phyloP scores from a whole-genome alignment of 129 eudicot genomes.

The Mikania micrantha region DNA sequence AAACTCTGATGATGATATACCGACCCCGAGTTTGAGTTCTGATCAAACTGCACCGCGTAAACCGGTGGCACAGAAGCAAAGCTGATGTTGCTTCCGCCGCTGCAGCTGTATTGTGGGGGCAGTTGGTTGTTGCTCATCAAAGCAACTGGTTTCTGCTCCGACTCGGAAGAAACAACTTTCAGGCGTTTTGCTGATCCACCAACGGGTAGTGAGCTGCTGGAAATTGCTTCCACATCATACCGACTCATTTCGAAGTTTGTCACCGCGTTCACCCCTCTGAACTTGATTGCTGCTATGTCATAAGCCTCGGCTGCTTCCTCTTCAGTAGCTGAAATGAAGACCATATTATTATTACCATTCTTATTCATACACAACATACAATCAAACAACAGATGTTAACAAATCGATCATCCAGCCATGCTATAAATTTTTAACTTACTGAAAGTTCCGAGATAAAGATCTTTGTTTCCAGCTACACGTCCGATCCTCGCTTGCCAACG shows the following conservation, averaged over 20 bases:
- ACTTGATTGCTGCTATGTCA: constrained; percentile 99
- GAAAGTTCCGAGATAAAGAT: constrained; percentile 87
- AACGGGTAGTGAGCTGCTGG: constrained; percentile 76
- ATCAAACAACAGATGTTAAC: not conserved
- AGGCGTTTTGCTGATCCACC: constrained; percentile 89
- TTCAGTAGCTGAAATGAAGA: constrained; percentile 69
- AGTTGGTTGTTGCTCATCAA: constrained; percentile 29
- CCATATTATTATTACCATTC: not conserved
- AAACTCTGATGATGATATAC: constrained; percentile 60
- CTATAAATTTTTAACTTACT: constrained; percentile 42
- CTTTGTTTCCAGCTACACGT: constrained; percentile 96
- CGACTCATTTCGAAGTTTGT: constrained; percentile 97
- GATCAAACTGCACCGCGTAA: constrained; percentile 56
- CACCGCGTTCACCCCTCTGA: constrained; percentile 86
- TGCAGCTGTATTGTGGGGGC: constrained; percentile 33
- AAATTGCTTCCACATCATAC: constrained; percentile 84
- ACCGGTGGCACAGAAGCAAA: constrained; percentile 47
- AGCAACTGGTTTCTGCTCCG: constrained; percentile 52
- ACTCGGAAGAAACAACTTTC: constrained; percentile 50
- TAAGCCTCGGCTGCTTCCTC: constrained; percentile 99
- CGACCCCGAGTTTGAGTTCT: constrained; percentile 26
- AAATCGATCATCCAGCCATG: no score
- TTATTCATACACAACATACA: not conserved
- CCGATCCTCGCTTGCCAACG: constrained; percentile 99
- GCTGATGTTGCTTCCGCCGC: constrained; percentile 51